Evolutionary conservation across 2,329 filamentous ascomycete genomes (phyloP), one percentile per base, ranked within the genome.

Genomic region (Fusarium scirpi): DNA sequence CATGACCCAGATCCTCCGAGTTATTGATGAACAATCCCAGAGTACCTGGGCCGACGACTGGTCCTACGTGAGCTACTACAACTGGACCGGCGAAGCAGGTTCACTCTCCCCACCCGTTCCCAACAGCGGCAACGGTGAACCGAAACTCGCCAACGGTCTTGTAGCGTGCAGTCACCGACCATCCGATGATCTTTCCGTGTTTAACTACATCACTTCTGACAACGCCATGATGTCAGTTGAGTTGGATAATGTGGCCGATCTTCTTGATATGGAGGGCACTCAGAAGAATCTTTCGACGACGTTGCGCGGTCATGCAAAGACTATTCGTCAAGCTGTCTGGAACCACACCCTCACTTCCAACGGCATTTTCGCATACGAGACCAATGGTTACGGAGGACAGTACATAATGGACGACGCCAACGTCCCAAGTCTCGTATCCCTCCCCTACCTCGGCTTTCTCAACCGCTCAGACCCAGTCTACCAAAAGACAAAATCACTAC

Each of bases 401-500:
- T 68, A 68, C 29, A 68, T 68, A n/a, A 68, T 68, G 65, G 65
- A 68, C 11, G 65, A 68, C 3, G 65, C 65, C 2, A 68, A 68
- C 8, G 65, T 68, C 2, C 65, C 65, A 1, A 68, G 65, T 0
- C 58, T 68, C 0, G 49, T 68, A 4, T 68, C 65, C 0, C 25
- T 68, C 0, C 65, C 65, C 1, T 68, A 68, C 5, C 8, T 68
- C 4, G 65, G 65, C 2, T 68, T 68, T 8, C 53, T 68, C 20
- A 40, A 68, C 3, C 64, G 58, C 1, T 27, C 58, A 3, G 29
- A 68, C 16, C 18, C 41, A 4, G 55, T 45, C 0, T 68, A 68
- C 6, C 54, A 65, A 38, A 68, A 68, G 6, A 68, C 65, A 0
- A 68, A 68, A 3, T 38, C 38, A 1, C 18, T 34, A 3, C 16